Conservation (phyloP, 1,284 basidiomycete species). For the Cutaneotrichosporon arboriforme region DNA sequence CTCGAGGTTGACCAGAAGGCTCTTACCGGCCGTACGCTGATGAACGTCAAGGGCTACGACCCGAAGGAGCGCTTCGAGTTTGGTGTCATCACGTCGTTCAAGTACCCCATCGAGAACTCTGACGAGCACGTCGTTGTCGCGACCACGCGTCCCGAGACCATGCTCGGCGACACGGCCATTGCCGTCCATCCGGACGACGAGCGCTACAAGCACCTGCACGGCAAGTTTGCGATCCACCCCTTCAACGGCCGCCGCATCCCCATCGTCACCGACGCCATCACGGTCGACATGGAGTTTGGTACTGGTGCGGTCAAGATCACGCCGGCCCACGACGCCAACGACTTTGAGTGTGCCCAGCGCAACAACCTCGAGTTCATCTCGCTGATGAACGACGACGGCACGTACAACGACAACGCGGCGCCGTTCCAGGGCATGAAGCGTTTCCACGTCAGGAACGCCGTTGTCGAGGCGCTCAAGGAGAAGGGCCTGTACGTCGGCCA, state of each 20-base stretch:
- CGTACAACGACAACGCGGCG: slow-evolving; percentile 87
- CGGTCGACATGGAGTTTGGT: slow-evolving; percentile 93
- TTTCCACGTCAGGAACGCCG: slow-evolving; percentile 83
- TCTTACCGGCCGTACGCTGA: slow-evolving; percentile 77
- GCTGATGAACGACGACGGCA: slow-evolving; percentile 95
- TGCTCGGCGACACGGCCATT: slow-evolving; percentile 96
- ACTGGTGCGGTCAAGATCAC: slow-evolving; percentile 99
- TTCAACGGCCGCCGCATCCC: slow-evolving; percentile 83
- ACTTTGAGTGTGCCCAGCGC: slow-evolving; percentile 88
- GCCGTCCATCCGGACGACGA: slow-evolving; percentile 92
- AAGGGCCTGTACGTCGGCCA: slow-evolving; percentile 82
- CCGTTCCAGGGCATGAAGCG: slow-evolving; percentile 89
- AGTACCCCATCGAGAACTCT: slow-evolving; percentile 73
- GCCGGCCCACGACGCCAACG: slow-evolving; percentile 96
- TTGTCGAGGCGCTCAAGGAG: slow-evolving; percentile 80
- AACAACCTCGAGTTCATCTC: slow-evolving; percentile 92
- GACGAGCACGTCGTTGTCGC: slow-evolving; percentile 92
- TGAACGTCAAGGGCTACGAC: slow-evolving; percentile 92
- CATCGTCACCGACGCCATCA: slow-evolving; percentile 77
- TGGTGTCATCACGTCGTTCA: slow-evolving; percentile 92
- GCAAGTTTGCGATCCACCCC: slow-evolving; percentile 86
- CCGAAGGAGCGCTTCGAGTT: slow-evolving; percentile 93
- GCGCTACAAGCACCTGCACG: slow-evolving; percentile 94
- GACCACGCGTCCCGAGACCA: slow-evolving; percentile 97
- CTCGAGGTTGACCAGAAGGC: slow-evolving; percentile 96